Conservation (phyloP, 768 basidiomycete species). For the Clathrus columnatus region DNA sequence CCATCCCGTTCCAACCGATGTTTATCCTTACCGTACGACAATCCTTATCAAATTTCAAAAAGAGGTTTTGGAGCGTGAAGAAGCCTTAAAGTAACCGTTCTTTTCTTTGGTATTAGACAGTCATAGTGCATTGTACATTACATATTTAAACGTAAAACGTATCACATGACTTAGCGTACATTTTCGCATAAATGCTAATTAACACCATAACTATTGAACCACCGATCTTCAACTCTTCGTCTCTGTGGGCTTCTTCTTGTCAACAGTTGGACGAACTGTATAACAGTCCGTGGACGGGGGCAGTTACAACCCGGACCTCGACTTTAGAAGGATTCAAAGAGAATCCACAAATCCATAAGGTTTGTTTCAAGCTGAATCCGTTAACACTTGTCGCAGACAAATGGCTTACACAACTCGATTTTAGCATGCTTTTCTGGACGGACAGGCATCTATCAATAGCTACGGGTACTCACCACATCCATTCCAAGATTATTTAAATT, state of each 20-base stretch:
- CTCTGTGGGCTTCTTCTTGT: constrained; percentile 70
- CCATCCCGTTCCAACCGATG: constrained; percentile 79
- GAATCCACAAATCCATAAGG: constrained; percentile 46
- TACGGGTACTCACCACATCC: constrained; percentile 84
- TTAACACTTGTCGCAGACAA: neutral
- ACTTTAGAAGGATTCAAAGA: constrained; percentile 66
- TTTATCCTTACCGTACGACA: constrained; percentile 80
- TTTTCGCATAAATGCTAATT: constrained; percentile 30
- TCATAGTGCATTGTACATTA: no score
- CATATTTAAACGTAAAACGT: no score
- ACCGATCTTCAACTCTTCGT: constrained; percentile 69
- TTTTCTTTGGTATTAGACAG: no score
- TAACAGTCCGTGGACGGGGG: constrained; percentile 59
- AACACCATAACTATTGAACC: constrained; percentile 50
- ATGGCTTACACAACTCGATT: neutral
- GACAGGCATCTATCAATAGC: constrained; percentile 60
- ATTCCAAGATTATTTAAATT: constrained; percentile 53
- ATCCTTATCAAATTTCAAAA: constrained; percentile 95
- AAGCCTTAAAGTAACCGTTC: constrained; percentile 74
- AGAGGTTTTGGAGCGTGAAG: constrained; percentile 88
- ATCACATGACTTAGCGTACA: no score
- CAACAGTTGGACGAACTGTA: constrained; percentile 59
- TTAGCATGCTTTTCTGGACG: constrained; percentile 17
- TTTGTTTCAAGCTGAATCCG: constrained; percentile 23
- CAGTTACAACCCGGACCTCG: constrained; percentile 72